Evolutionary conservation across 2,329 filamentous ascomycete genomes (phyloP), one percentile per base, ranked within the genome.

Genomic region (Fusarium algeriense): DNA sequence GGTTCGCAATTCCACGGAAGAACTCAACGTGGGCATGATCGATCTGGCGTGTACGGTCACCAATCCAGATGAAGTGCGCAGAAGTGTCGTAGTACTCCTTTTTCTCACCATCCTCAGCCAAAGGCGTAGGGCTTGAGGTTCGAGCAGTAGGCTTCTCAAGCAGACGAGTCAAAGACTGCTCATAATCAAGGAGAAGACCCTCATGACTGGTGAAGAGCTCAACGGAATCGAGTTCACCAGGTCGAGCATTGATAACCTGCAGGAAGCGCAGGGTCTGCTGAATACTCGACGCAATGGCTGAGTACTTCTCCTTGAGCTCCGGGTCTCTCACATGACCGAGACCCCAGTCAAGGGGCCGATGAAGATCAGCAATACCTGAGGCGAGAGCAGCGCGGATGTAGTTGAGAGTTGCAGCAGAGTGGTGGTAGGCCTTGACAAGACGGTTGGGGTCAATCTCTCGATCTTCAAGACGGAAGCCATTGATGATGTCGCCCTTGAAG

Each of bases 51-150:
- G 96, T 99, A 72, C 96, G 93, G 81, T 99, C 96, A 59, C 96
- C 96, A 76, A 99, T 97, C 96, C 96, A 99, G 80, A 99, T 88
- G 85, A 99, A 98, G 80, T 99, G 96, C 0, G 94, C 93, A 7
- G 94, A 97, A 0, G 95, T 98, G 82, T 97, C 92, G 84, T 97
- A 98, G 87, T 93, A 97, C 77, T 91, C 90, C 77, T 88, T 89
- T 19, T 55, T 67, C 35, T 77, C 70, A 7, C 76, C 70, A 9
- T 76, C 66, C 7, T 73, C 57, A n/a, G 76, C 80, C 53, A 84
- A 43, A 78, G 81, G 8, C 87, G 89, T 71, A 88, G 86, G 60
- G 73, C 73, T 73, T 59, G 72, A 69, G 59, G 74, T 73, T n/a
- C 69, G 67, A 56, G 75, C 71, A 67, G 82, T 79, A 3, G 92